Conservation (phyloP, 441 rosid genomes). For the Mallotus repandus region DNA sequence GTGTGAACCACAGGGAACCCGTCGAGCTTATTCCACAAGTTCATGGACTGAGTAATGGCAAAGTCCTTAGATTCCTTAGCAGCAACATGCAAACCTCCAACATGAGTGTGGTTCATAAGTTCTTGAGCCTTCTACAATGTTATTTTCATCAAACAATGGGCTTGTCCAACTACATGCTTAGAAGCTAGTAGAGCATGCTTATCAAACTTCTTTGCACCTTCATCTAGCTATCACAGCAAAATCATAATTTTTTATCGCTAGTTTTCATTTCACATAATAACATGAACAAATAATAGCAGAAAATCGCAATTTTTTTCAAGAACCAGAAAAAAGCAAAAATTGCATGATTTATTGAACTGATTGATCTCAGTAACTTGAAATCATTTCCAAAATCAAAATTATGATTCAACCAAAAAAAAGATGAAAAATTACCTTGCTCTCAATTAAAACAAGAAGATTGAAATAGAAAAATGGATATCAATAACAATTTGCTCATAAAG, state of each 20-base stretch:
- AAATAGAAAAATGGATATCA: background rate
- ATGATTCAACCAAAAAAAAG: too few species aligned
- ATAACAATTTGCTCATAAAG: background rate
- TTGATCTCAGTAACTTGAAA: too few species aligned
- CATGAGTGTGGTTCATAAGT: conserved; percentile 50
- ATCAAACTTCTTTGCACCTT: conserved; percentile 52
- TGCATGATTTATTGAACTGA: too few species aligned
- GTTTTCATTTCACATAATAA: too few species aligned
- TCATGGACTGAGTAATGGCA: conserved; percentile 48
- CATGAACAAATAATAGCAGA: too few species aligned
- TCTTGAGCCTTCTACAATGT: conserved; percentile 47
- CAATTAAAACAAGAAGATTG: too few species aligned
- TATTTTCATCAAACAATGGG: conserved; percentile 35
- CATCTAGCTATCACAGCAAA: too few species aligned
- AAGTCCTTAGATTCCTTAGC: conserved; percentile 52
- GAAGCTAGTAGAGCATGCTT: conserved; percentile 69
- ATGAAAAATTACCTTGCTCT: too few species aligned
- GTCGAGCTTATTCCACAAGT: conserved; percentile 51
- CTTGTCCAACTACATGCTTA: conserved; percentile 46
- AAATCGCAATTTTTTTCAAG: too few species aligned
- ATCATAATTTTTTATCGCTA: too few species aligned
- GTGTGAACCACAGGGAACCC: conserved; percentile 48
- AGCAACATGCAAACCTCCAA: conserved; percentile 57
- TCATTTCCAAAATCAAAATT: too few species aligned
- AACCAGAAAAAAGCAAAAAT: too few species aligned